A percentile compares a stretch with the other conserved stretches of the same genome.
Evolutionary conservation across 768 basidiomycete species (phyloP).

Genomic region (Cystobasidiopsis lactophilus): DNA sequence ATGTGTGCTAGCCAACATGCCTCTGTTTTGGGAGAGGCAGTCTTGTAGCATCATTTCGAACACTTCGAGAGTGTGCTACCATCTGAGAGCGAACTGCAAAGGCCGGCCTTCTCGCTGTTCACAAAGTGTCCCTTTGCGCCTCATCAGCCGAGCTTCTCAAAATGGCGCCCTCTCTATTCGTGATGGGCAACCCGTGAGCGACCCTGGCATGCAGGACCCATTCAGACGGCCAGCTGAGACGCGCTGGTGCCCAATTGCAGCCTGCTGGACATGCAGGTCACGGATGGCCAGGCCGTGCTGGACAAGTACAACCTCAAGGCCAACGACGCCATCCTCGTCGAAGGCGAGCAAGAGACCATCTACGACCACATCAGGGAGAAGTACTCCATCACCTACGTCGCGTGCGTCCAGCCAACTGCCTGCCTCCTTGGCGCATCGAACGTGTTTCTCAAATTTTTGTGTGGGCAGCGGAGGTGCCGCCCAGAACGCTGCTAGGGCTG

Average conservation of each 20-base stretch:
- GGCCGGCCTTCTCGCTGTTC: too few relatives aligned
- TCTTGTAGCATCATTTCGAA: too few relatives aligned
- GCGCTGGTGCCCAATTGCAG: not conserved
- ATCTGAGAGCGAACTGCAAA: too few relatives aligned
- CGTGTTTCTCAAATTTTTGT: too few relatives aligned
- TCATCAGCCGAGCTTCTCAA: too few relatives aligned
- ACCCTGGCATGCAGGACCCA: not conserved
- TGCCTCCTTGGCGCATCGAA: too few relatives aligned
- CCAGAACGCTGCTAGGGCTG: conserved; percentile 88
- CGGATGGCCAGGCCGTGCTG: conserved; percentile 57
- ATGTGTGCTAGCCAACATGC: too few relatives aligned
- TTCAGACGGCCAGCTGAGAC: not conserved
- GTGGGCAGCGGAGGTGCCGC: conserved; percentile 51
- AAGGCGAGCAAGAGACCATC: conserved; percentile 58
- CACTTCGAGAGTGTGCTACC: too few relatives aligned
- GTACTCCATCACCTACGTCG: conserved; percentile 64
- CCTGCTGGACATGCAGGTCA: conserved; percentile 62
- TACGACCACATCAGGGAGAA: conserved; percentile 70
- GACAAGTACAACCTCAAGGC: conserved; percentile 75
- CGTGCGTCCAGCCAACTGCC: conserved; percentile 21
- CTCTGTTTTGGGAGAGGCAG: too few relatives aligned
- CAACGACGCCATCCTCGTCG: conserved; percentile 89
- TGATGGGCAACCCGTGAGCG: conserved; percentile 10
- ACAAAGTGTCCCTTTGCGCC: too few relatives aligned
- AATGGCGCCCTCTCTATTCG: too few relatives aligned